Conservation (phyloP, 192 early-diverging fungal species). For the Gaertneriomyces semiglobifer region DNA sequence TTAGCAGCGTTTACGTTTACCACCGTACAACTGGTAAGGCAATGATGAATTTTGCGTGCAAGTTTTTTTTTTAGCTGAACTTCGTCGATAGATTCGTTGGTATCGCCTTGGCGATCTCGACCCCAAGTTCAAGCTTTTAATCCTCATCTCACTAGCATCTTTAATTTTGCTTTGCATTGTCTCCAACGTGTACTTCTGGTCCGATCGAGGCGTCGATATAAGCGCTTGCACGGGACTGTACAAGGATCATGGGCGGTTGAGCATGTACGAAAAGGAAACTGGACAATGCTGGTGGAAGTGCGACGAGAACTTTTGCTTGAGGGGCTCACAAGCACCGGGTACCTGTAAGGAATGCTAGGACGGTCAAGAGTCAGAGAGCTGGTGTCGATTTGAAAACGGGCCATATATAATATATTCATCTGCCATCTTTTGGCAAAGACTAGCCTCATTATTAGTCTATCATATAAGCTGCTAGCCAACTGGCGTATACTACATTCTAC, state of each 20-base stretch:
- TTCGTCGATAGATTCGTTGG: constrained; percentile 16
- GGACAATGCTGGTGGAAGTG: constrained; percentile 14
- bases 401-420: no score
- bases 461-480: no score
- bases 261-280: background rate
- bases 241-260: background rate
- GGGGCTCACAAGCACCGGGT: no score
- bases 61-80: background rate
- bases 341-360: no score
- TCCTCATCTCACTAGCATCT: constrained; percentile 5
- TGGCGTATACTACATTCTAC: no score
- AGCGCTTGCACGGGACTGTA: background rate
- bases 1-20: constrained; percentile 11
- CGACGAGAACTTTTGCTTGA: background rate
- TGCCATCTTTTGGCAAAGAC: no score
- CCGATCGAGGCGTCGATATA: constrained; percentile 5
- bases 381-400: no score
- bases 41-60: background rate
- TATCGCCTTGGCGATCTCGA: constrained; percentile 24
- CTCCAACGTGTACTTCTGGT: constrained; percentile 26
- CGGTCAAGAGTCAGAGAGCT: no score
- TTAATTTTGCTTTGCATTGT: constrained; percentile 13
- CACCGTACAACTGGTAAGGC: constrained; percentile 19
- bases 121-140: constrained; percentile 18
- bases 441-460: no score